Conservation (phyloP, 2,329 filamentous ascomycete genomes). For the Trematosphaeria pertusa region DNA sequence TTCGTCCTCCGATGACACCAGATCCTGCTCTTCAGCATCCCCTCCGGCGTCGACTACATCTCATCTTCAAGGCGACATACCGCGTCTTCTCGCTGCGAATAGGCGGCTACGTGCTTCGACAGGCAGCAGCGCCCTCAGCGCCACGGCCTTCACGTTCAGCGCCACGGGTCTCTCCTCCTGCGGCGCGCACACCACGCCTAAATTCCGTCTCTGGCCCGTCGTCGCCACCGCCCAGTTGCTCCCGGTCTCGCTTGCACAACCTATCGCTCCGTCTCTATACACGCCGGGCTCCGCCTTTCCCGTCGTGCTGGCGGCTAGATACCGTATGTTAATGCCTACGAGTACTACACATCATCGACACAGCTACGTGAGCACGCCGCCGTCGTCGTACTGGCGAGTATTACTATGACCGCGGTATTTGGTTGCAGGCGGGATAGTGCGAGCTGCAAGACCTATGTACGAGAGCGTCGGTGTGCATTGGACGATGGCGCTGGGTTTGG, state of each 20-base stretch:
- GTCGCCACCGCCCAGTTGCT: not conserved
- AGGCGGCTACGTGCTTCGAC: not conserved
- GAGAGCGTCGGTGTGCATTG: constrained; percentile 51
- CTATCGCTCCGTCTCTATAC: not conserved
- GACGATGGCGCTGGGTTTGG: constrained; percentile 45
- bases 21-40: not conserved
- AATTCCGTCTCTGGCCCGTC: not conserved
- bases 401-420: constrained; percentile 40
- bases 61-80: not conserved
- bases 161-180: not conserved
- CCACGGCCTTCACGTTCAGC: not conserved
- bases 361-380: constrained; percentile 52
- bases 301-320: constrained; percentile 54
- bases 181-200: not conserved
- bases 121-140: not conserved
- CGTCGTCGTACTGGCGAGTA: constrained; percentile 48
- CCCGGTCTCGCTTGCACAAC: not conserved
- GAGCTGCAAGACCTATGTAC: constrained; percentile 51
- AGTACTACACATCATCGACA: constrained; percentile 49
- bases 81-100: not conserved
- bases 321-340: constrained; percentile 51
- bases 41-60: not conserved
- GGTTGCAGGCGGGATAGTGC: constrained; percentile 50
- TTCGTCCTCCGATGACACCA: not conserved
- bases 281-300: constrained; percentile 25